These are phyloP conservation scores for Solanum piurae DNA, from an alignment of 257 asterid genomes.

Conservation along the genomic window DNA sequence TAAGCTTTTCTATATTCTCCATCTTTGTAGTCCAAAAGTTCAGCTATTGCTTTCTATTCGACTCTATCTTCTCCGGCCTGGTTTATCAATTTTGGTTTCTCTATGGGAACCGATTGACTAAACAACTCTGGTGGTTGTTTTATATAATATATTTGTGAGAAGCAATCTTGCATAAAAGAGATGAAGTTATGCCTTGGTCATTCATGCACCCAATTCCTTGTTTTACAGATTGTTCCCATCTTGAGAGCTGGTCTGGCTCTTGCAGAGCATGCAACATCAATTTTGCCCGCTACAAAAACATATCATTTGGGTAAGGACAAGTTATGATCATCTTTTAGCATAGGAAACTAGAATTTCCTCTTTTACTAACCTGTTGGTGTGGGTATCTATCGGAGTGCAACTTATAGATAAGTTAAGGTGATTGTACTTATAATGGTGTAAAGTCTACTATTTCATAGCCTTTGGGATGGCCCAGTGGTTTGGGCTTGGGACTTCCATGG, in stretches of 20 bases:
- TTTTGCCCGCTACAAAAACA: constrained; percentile 75
- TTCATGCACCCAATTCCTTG: constrained; percentile 1
- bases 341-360: background rate
- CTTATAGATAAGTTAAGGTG: background rate
- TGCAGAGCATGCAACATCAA: constrained; percentile 85
- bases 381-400: background rate
- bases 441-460: background rate
- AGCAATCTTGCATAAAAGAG: background rate
- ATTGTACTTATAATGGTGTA: background rate
- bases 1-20: constrained; percentile 28
- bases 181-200: background rate
- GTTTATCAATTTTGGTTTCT: background rate
- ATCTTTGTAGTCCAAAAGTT: background rate
- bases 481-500: no score
- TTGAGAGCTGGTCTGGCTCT: constrained; percentile 99
- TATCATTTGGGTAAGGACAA: constrained; percentile 70
- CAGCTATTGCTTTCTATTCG: background rate
- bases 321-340: background rate
- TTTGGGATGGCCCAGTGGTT: no score
- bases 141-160: background rate
- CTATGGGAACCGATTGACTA: background rate
- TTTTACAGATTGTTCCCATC: constrained; percentile 80
- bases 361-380: background rate
- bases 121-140: background rate
- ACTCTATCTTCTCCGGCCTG: background rate